Evolutionary conservation across 176 grass and related monocot genomes (phyloP).

Genomic region (Bothriochloa decipiens): DNA sequence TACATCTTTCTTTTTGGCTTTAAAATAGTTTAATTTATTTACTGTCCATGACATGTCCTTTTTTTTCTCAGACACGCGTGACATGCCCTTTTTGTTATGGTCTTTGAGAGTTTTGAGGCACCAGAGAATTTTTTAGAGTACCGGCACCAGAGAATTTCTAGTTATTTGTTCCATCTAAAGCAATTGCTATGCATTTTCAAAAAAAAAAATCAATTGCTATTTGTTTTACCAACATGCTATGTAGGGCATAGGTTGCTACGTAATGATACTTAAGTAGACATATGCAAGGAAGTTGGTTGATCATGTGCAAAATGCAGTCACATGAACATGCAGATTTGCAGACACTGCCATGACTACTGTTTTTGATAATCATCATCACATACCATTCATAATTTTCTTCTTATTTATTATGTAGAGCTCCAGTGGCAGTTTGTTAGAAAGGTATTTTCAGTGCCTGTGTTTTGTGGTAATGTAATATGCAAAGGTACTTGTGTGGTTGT

Average conservation of each 20-base stretch:
- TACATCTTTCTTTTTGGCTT: slow-evolving; percentile 42
- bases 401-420: slow-evolving; percentile 19
- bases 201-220: neutral
- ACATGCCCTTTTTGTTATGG: slow-evolving; percentile 21
- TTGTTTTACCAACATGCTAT: slow-evolving; percentile 25
- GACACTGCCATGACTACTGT: neutral
- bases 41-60: neutral
- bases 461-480: neutral
- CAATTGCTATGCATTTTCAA: neutral
- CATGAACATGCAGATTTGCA: slow-evolving; percentile 18
- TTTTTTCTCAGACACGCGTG: neutral
- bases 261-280: slow-evolving; percentile 12
- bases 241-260: slow-evolving; percentile 13
- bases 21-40: slow-evolving; percentile 35
- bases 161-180: slow-evolving; percentile 4
- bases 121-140: neutral
- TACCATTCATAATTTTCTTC: neutral
- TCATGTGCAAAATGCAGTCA: slow-evolving; percentile 21
- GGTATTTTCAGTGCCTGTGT: neutral
- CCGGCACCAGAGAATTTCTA: neutral
- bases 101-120: neutral
- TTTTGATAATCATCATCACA: neutral
- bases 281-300: slow-evolving; percentile 5
- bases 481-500: neutral
- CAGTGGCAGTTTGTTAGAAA: slow-evolving; percentile 18